These are phyloP conservation scores for Aspergillus candidus DNA, from an alignment of 2,329 filamentous ascomycete species.

Conservation along the genomic window DNA sequence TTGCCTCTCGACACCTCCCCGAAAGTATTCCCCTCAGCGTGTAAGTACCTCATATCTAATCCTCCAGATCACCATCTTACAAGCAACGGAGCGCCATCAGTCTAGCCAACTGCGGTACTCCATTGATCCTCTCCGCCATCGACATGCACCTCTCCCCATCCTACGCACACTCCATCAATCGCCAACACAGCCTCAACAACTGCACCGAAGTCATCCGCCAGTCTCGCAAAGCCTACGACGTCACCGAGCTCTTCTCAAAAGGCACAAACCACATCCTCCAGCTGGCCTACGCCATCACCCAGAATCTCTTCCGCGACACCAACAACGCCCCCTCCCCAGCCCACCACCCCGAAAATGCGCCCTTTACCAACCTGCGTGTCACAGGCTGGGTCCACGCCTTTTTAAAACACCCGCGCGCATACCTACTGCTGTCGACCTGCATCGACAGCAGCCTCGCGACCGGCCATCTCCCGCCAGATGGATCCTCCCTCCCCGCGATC, in stretches of 20 bases:
- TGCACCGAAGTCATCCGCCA: conserved; percentile 4
- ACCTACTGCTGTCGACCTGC: conserved; percentile 4
- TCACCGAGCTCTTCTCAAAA: conserved; percentile 4
- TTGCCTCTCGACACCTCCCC: conserved; percentile 1
- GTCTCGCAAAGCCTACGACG: conserved; percentile 2
- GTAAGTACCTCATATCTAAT: background rate
- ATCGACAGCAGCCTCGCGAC: conserved; percentile 5
- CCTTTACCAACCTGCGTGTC: background rate
- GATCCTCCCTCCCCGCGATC: too few species aligned
- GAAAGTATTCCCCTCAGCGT: conserved; percentile 5
- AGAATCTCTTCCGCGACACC: background rate
- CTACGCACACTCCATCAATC: background rate
- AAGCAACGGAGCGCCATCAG: background rate
- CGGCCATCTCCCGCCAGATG: conserved; percentile 1
- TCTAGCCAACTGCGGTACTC: conserved; percentile 3
- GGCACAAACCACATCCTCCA: conserved; percentile 7
- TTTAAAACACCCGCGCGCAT: conserved; percentile 2
- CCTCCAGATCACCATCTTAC: too few species aligned
- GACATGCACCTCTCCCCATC: conserved; percentile 3
- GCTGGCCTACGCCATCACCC: conserved; percentile 1
- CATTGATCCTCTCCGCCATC: conserved; percentile 3
- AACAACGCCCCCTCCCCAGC: background rate
- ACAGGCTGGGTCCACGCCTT: conserved; percentile 1
- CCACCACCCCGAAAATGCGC: background rate
- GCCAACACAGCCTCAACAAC: background rate